Percentiles rank a stretch among this genome's conserved stretches.
phyloP scores from a whole-genome alignment of 2,329 filamentous ascomycete genomes.

The Salinomyces thailandicus region DNA sequence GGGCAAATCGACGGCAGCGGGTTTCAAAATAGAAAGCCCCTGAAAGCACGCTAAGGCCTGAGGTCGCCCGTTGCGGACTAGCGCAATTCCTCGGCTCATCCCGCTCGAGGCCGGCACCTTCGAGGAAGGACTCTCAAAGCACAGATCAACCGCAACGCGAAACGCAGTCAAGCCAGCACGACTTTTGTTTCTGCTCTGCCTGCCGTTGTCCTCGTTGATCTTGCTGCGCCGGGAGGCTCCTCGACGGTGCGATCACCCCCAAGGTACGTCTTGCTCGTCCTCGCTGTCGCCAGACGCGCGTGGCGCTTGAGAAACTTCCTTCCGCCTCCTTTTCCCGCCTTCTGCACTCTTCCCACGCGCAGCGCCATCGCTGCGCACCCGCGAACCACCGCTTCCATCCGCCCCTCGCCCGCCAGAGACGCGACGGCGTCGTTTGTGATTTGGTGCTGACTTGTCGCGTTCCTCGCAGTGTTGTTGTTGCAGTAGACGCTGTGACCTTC shows the following conservation, averaged over 20 bases:
- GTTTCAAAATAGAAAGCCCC: conserved; percentile 1
- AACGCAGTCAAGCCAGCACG: conserved; percentile 2
- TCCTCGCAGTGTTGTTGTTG: conserved; percentile 7
- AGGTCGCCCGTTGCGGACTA: background rate
- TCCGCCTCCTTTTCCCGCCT: conserved; percentile 9
- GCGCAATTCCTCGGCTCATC: too few relatives aligned
- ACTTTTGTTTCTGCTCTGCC: conserved; percentile 2
- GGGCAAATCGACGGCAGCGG: too few relatives aligned
- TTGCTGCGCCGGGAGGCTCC: background rate
- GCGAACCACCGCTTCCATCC: conserved; percentile 4
- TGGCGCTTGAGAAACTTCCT: conserved; percentile 1
- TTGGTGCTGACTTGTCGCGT: conserved; percentile 5
- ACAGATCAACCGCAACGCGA: conserved; percentile 2
- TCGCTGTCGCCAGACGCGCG: conserved; percentile 2
- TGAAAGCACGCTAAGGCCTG: background rate
- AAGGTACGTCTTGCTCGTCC: conserved; percentile 6
- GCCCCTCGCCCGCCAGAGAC: background rate
- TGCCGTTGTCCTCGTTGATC: conserved; percentile 1
- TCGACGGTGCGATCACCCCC: conserved; percentile 2
- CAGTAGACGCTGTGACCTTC: conserved; percentile 14
- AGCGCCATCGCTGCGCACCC: conserved; percentile 9
- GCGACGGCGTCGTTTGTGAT: background rate
- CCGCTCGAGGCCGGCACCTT: too few relatives aligned
- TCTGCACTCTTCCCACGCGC: too few relatives aligned
- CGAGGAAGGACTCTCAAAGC: too few relatives aligned